Percentiles rank a stretch among this genome's conserved stretches.
Conservation (phyloP, 495 filamentous ascomycete species). For the Xylaria intraflava region DNA sequence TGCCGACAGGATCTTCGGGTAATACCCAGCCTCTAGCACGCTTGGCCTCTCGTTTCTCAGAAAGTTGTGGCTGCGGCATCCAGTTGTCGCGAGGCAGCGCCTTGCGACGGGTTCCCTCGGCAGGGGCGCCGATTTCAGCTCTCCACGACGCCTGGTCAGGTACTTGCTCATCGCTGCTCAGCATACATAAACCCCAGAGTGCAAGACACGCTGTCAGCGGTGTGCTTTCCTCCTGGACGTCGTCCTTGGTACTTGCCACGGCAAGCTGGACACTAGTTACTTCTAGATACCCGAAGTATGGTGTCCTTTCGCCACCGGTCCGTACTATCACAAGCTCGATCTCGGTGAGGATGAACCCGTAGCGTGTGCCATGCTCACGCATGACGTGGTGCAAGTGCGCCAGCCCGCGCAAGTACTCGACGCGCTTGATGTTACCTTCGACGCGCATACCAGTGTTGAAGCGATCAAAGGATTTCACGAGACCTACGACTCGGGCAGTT, state of each 20-base stretch:
- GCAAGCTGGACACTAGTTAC: conserved; percentile 56
- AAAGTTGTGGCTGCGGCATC: conserved; percentile 78
- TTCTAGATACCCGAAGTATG: conserved; percentile 81
- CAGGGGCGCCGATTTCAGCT: conserved; percentile 75
- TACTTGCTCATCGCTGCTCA: conserved; percentile 67
- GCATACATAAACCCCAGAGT: conserved; percentile 60
- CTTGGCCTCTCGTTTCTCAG: conserved; percentile 81
- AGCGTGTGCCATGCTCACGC: conserved; percentile 86
- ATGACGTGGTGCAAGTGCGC: conserved; percentile 79
- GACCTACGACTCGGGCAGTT: conserved; percentile 74
- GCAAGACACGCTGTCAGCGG: conserved; percentile 51
- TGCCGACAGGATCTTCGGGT: conserved; percentile 59
- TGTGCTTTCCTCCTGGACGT: conserved; percentile 32
- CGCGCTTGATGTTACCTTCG: conserved; percentile 68
- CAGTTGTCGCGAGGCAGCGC: conserved; percentile 67
- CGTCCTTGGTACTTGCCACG: conserved; percentile 22
- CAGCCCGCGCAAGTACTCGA: conserved; percentile 78
- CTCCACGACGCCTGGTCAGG: conserved; percentile 61
- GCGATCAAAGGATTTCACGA: conserved; percentile 80
- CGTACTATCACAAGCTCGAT: conserved; percentile 90
- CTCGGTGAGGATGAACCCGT: conserved; percentile 91
- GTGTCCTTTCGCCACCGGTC: conserved; percentile 62
- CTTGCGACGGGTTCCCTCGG: conserved; percentile 66
- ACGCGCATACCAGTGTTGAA: conserved; percentile 94
- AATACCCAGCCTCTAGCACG: conserved; percentile 74